Conservation (phyloP, 352 stramenopile genomes). For the Globisporangium orthogonon region DNA sequence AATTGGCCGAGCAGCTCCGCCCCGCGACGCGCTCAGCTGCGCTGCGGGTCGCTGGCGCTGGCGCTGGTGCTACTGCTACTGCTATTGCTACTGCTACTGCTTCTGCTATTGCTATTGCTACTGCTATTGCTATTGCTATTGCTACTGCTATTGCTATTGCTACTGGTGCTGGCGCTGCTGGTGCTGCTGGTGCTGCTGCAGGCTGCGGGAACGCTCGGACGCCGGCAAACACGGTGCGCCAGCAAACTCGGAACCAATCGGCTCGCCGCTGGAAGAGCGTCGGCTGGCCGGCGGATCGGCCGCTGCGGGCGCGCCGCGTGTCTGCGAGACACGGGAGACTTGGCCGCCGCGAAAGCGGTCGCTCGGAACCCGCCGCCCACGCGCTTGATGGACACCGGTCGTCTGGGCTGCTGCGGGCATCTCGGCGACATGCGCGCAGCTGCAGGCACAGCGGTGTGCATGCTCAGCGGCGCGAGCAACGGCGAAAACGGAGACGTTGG, state of each 20-base stretch:
- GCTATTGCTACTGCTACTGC: neutral
- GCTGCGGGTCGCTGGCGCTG: no score
- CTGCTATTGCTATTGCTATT: no score
- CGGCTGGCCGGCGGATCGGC: neutral
- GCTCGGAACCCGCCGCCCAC: constrained; percentile 56
- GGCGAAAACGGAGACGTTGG: neutral
- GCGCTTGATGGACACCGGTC: constrained; percentile 29
- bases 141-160: no score
- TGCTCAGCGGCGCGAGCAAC: neutral
- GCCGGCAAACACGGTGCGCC: constrained; percentile 4
- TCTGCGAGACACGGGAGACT: neutral
- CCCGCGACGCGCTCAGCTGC: no score
- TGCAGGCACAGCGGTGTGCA: neutral
- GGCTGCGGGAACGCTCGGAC: constrained; percentile 9
- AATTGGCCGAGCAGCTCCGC: neutral
- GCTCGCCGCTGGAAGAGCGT: neutral
- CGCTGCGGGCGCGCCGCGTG: neutral
- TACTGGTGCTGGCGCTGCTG: no score
- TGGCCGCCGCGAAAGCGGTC: constrained; percentile 14
- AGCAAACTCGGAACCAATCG: neutral
- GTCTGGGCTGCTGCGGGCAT: constrained; percentile 3
- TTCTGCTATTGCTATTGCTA: neutral
- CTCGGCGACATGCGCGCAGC: neutral
- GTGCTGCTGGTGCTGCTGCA: constrained; percentile 1
- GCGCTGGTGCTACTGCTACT: no score